Evolutionary conservation across 2,329 filamentous ascomycete genomes (phyloP), one percentile per base, ranked within the genome.

Genomic region (Phoma sp.): DNA sequence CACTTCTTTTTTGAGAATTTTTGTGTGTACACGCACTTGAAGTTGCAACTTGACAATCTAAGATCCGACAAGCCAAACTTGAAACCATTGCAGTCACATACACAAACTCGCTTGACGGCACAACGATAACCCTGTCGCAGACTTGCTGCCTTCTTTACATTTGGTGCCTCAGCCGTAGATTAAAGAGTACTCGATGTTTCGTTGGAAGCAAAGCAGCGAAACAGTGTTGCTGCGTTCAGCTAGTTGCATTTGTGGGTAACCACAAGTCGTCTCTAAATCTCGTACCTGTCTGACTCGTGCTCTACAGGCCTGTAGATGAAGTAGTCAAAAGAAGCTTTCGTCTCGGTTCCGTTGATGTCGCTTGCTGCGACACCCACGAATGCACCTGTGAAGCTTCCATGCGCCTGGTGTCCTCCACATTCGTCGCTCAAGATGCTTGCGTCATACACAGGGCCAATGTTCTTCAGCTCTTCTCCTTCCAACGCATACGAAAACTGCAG

Each of bases 321-420:
- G 37, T 71, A 71, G 25, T 72, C 69, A 45, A 74, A 74, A 11
- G 49, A 53, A 3, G 70, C 71, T 47, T 55, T 61, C 52, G 54
- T 58, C 43, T 59, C 67, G 14, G 60, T 58, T 11, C 68, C 70
- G 53, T 74, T 69, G 24, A 72, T 18, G 54, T 74, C 71, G 44
- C 65, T 69, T n/a, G 64, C 66, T 10, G 71, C 71, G 32, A 74
- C 41, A 25, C 71, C 71, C 7, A 73, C 70, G 57, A 74, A 74
- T 2, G 85, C 83, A 0, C 85, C 85, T 0, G 85, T 87, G 58
- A 87, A 88, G 67, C 85, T 87, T 1, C 85, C 85, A 58, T 87
- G 83, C 2, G 75, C 79, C 56, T 82, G 79, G 57, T 87, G 84
- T 0, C 84, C 85, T 8, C 85, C 85, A 52, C 85, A 87, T 72